Evolutionary conservation across 129 eudicot species (phyloP).

Genomic region (Erigeron canadensis): DNA sequence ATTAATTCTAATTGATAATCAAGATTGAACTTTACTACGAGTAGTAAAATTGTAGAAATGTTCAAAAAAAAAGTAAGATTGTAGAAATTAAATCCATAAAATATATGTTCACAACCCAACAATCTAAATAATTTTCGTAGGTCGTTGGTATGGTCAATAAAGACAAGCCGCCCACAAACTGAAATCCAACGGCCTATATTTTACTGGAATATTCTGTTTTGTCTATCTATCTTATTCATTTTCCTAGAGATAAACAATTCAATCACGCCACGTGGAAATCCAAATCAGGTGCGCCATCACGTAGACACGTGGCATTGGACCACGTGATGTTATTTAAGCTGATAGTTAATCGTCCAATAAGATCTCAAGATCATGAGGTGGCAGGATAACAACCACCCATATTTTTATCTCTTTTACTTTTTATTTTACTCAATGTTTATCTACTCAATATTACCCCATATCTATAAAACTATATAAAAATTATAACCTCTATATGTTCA

Average conservation of each 20-base stretch:
- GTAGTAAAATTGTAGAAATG: no score
- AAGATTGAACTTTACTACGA: no score
- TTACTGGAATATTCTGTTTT: conserved; percentile 30
- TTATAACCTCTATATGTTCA: no score
- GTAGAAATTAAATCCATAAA: no score
- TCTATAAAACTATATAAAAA: no score
- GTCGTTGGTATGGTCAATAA: conserved; percentile 17
- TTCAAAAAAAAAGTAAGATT: no score
- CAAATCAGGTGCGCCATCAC: conserved; percentile 14
- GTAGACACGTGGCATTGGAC: conserved; percentile 5
- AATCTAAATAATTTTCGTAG: no score
- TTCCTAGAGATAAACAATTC: conserved; percentile 30
- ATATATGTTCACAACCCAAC: no score
- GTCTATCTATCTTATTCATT: conserved; percentile 19
- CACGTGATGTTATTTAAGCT: conserved; percentile 18
- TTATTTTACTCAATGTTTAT: neutral
- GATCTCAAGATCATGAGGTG: conserved; percentile 22
- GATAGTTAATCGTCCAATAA: conserved; percentile 27
- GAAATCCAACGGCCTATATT: conserved; percentile 26
- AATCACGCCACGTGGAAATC: conserved; percentile 44
- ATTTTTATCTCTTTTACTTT: neutral
- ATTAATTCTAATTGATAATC: no score
- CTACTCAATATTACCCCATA: no score
- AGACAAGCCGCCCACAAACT: conserved; percentile 50
- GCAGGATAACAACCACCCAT: conserved; percentile 25